Percentiles rank a stretch among this genome's conserved stretches.
These are phyloP conservation scores for Tetrahymena thermophila DNA, from an alignment of 73 alveolate species.

Conservation along the genomic window DNA sequence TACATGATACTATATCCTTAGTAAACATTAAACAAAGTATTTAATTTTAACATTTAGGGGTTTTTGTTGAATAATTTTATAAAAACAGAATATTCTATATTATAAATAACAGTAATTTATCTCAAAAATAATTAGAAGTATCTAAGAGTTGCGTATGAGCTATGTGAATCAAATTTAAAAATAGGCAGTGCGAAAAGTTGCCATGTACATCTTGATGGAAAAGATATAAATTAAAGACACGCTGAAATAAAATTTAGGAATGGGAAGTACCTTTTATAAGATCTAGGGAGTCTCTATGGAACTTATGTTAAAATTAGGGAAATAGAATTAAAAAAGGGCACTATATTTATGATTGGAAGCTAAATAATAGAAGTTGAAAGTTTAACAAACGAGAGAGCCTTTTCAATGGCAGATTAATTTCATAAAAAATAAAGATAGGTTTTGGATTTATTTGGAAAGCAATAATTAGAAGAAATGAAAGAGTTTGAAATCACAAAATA, in stretches of 20 bases:
- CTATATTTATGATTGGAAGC: neutral
- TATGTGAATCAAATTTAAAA: neutral
- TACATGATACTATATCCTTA: neutral
- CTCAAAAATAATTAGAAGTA: neutral
- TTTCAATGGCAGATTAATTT: neutral
- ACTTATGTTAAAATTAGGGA: neutral
- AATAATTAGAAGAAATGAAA: neutral
- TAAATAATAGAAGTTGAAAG: neutral
- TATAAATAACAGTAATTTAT: neutral
- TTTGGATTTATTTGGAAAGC: neutral
- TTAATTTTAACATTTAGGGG: neutral
- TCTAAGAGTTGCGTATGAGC: neutral
- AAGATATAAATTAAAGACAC: neutral
- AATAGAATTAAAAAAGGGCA: neutral
- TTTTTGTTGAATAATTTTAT: neutral
- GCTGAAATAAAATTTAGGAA: neutral
- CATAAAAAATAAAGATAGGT: neutral
- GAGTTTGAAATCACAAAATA: neutral
- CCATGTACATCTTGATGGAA: neutral
- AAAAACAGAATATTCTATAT: neutral
- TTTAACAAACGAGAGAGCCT: neutral
- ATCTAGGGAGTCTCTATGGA: neutral
- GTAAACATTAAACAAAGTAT: neutral
- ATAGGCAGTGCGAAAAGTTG: neutral
- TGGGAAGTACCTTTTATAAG: neutral